Evolutionary conservation across 495 filamentous ascomycete species (phyloP).

Genomic region (Trichoderma asperelloides): DNA sequence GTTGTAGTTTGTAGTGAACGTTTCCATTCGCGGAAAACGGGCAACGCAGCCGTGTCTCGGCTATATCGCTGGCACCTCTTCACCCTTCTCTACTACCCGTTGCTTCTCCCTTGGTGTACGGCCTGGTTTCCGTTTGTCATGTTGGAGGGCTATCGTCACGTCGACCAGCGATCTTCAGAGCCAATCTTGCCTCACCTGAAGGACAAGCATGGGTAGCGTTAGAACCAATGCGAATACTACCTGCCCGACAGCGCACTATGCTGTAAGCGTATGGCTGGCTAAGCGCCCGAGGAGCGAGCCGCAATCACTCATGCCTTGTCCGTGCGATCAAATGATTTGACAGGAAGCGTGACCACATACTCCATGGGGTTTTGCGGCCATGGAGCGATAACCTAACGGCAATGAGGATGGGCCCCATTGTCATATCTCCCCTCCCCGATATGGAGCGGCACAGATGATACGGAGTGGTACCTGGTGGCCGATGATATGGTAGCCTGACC

Average conservation of each 20-base stretch:
- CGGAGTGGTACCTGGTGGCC: not conserved
- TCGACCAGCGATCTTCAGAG: no score
- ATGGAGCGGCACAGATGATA: not conserved
- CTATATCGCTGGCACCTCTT: no score
- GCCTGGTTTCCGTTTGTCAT: no score
- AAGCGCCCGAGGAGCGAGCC: not conserved
- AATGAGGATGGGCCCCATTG: not conserved
- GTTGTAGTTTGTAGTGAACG: no score
- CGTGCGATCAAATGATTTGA: not conserved
- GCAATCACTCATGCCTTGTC: not conserved
- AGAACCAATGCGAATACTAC: no score
- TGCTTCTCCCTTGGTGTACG: no score
- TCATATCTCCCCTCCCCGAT: constrained; percentile 2
- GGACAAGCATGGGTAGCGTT: no score
- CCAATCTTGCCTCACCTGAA: no score
- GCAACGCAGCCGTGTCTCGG: no score
- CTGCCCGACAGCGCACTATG: not conserved
- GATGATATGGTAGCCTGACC: not conserved
- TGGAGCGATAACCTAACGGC: not conserved
- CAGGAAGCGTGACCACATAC: constrained; percentile 7
- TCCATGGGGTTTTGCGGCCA: not conserved
- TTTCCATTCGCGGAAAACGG: no score
- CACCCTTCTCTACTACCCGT: no score
- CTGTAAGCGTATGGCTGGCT: not conserved
- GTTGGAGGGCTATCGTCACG: no score